Evolutionary conservation across 208 protist genomes (phyloP).

Genomic region (Herpetomonas tarakana): DNA sequence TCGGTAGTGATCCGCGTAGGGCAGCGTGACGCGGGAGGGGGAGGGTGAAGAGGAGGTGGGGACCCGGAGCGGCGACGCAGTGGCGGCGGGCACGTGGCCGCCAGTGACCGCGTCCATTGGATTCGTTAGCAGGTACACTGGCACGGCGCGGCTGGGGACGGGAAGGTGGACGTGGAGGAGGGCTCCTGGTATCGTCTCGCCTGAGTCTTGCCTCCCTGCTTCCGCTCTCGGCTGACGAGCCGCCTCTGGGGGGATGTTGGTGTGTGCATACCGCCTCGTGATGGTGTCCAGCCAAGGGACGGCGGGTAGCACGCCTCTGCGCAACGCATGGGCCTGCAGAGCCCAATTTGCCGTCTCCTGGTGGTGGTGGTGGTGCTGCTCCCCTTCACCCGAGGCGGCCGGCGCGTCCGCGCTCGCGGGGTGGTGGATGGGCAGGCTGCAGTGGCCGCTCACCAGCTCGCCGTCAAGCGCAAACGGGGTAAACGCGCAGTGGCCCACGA

Average conservation of each 20-base stretch:
- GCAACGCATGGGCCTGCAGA: slow-evolving; percentile 19
- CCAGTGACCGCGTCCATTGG: neutral
- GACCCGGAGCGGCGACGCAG: neutral
- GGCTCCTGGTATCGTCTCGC: neutral
- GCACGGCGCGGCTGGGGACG: slow-evolving; percentile 27
- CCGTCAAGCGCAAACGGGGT: slow-evolving; percentile 34
- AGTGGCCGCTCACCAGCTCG: slow-evolving; percentile 44
- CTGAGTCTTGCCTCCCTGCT: too few relatives aligned
- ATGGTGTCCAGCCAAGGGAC: slow-evolving; percentile 81
- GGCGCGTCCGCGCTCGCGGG: too few relatives aligned
- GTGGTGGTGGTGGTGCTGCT: slow-evolving; percentile 2
- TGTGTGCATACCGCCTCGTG: slow-evolving; percentile 12
- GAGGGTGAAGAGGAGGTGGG: neutral
- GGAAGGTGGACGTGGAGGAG: slow-evolving; percentile 46
- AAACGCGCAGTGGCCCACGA: slow-evolving; percentile 23
- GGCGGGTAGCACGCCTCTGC: slow-evolving; percentile 35
- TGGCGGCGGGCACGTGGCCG: slow-evolving; percentile 7
- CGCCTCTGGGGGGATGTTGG: too few relatives aligned
- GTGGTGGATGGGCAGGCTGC: slow-evolving; percentile 20
- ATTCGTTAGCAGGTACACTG: slow-evolving; percentile 13
- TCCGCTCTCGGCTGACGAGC: too few relatives aligned
- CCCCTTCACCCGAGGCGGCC: too few relatives aligned
- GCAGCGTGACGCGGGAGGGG: slow-evolving; percentile 11
- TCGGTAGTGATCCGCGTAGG: slow-evolving; percentile 42
- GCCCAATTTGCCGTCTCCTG: slow-evolving; percentile 1